Percentiles rank a stretch among this genome's conserved stretches.
Conservation (phyloP, 2,329 filamentous ascomycete species). For the Periconia digitata region DNA sequence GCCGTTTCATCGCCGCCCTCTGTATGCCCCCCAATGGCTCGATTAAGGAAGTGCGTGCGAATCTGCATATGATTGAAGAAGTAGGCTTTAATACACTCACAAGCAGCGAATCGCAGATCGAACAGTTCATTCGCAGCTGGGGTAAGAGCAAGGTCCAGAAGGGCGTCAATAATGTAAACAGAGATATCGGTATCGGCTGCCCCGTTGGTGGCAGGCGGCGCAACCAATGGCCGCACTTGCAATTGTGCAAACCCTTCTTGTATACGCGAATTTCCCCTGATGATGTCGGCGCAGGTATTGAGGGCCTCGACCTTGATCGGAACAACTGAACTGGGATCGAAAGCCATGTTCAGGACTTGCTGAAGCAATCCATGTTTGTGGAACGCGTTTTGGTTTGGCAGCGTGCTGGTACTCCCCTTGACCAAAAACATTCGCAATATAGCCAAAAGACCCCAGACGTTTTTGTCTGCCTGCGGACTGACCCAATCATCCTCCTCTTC, state of each 20-base stretch:
- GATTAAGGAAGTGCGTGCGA: slow-evolving; percentile 78
- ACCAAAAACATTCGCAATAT: slow-evolving; percentile 85
- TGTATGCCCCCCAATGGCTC: slow-evolving; percentile 85
- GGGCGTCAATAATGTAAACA: slow-evolving; percentile 90
- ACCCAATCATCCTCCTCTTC: slow-evolving; percentile 71
- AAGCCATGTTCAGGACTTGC: not conserved
- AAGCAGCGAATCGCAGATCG: slow-evolving; percentile 80
- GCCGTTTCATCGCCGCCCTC: slow-evolving; percentile 78
- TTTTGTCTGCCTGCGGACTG: slow-evolving; percentile 78
- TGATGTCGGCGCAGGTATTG: slow-evolving; percentile 82
- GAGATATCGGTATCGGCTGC: slow-evolving; percentile 56
- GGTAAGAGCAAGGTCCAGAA: slow-evolving; percentile 79
- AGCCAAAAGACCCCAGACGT: slow-evolving; percentile 85
- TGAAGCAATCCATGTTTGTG: slow-evolving; percentile 77
- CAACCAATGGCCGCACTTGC: slow-evolving; percentile 67
- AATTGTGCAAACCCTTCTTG: slow-evolving; percentile 91
- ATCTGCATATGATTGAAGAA: slow-evolving; percentile 81
- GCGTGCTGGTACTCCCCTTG: slow-evolving; percentile 75
- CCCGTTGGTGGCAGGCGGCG: slow-evolving; percentile 43
- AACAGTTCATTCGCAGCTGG: slow-evolving; percentile 68
- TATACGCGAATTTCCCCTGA: slow-evolving; percentile 74
- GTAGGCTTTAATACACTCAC: slow-evolving; percentile 90
- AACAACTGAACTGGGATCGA: slow-evolving; percentile 62
- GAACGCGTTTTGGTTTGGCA: slow-evolving; percentile 82
- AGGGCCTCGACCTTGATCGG: slow-evolving; percentile 86